Percentiles rank a stretch among this genome's conserved stretches.
phyloP scores from a whole-genome alignment of 345 rosid genomes.

The Populus simonii region DNA sequence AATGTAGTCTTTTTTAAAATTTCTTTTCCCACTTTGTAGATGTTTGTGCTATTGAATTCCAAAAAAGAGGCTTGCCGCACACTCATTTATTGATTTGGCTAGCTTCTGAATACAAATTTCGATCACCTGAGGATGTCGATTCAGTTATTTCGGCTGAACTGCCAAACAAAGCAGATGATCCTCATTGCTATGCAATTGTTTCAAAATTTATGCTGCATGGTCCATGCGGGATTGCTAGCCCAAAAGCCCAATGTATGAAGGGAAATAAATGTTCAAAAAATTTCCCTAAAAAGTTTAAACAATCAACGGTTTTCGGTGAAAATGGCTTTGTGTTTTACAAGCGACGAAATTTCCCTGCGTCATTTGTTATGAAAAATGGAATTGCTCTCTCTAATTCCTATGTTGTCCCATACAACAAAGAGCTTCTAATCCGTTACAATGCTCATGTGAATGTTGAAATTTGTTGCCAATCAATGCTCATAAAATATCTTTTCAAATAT shows the following conservation, averaged over 20 bases:
- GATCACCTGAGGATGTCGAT: background rate
- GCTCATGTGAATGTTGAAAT: background rate
- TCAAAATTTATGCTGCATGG: background rate
- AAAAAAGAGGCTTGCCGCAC: background rate
- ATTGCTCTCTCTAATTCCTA: background rate
- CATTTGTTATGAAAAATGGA: background rate
- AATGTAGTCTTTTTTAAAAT: no score
- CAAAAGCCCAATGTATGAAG: background rate
- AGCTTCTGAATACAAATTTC: no score
- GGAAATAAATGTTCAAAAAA: background rate
- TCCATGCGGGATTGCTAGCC: background rate
- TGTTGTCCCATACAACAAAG: background rate
- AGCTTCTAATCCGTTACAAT: background rate
- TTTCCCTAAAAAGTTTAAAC: background rate
- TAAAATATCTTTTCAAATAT: background rate
- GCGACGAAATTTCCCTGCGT: background rate
- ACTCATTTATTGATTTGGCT: background rate
- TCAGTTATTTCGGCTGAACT: background rate
- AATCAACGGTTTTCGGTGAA: background rate
- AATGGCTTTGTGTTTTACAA: background rate
- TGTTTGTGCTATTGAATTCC: background rate
- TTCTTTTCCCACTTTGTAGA: background rate
- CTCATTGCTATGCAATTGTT: background rate
- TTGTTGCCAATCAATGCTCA: background rate
- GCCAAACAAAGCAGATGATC: no score